Evolutionary conservation across 2,329 filamentous ascomycete genomes (phyloP), one percentile per base, ranked within the genome.

Genomic region (Aspergillus eucalypticola): DNA sequence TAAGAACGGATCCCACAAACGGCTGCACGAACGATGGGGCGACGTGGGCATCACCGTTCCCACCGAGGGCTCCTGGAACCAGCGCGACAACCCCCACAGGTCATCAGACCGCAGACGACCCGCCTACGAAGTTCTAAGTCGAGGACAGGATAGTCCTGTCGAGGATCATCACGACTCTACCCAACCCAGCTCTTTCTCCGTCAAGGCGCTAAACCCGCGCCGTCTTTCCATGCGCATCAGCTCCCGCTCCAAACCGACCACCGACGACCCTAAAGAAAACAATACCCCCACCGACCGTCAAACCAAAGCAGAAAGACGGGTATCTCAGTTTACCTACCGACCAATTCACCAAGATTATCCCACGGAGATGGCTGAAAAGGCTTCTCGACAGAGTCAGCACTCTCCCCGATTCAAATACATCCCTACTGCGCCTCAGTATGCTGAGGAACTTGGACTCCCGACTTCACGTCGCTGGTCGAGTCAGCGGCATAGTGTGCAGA

Each of bases 11-110:
- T 42, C 60, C 42, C 44, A 63, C 6, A 71, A 68, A 38, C 69
- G 68, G 7, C 69, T 76, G 10, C 75, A 78, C 57, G 62, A 76
- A 54, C 68, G 76, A 58, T 78, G 75, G 75, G 76, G 76, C 3
- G 76, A 78, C 58, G 69, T 71, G 38, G 56, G 66, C 25, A 78
- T 78, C 38, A 73, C 73, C 1, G 72, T 72, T 35, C 76, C 75
- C 5, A 73, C 75, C 23, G 71, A 74, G 38, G 75, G 75, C 3
- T 73, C 75, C 41, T 77, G 75, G 75, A 76, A 70, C 25, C 74
- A 76, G 56, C 69, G 69, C 48, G 61, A 74, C 7, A 69, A 70
- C 52, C 68, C 69, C 21, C 68, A 71, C 60, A 64, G 64, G 35
- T 15, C 58, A 53, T 21, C 65, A n/a, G 39, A 62, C 64, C 35